These are phyloP conservation scores for Epichloe uncinata DNA, from an alignment of 2,329 filamentous ascomycete genomes.

Conservation along the genomic window DNA sequence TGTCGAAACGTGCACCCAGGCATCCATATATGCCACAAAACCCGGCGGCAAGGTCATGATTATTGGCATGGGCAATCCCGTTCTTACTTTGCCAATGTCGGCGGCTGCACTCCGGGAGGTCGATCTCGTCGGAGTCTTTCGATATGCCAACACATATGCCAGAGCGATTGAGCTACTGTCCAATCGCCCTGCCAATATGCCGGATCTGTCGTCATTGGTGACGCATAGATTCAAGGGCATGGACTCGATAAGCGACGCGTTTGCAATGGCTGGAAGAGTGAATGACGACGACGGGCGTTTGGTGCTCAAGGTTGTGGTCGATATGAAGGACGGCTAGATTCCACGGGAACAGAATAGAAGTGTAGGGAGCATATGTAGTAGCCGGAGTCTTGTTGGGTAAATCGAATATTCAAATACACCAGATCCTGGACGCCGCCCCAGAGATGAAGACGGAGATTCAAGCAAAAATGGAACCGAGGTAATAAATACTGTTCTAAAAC, in stretches of 20 bases:
- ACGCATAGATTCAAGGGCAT: constrained; percentile 59
- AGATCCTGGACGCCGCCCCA: background rate
- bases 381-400: background rate
- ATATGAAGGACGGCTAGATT: constrained; percentile 13
- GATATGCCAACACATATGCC: constrained; percentile 64
- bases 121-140: constrained; percentile 57
- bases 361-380: background rate
- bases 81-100: constrained; percentile 56
- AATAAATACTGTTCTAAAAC: background rate
- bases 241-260: constrained; percentile 49
- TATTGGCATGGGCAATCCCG: constrained; percentile 59
- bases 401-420: background rate
- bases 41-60: constrained; percentile 58
- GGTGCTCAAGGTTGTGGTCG: constrained; percentile 61
- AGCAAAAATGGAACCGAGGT: too few species aligned
- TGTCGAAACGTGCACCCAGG: constrained; percentile 63
- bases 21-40: constrained; percentile 55
- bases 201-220: constrained; percentile 53
- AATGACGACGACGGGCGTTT: constrained; percentile 56
- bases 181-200: constrained; percentile 36
- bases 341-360: background rate
- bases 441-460: too few species aligned
- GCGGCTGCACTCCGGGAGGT: constrained; percentile 57
- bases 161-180: constrained; percentile 37
- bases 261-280: constrained; percentile 58